phyloP scores from a whole-genome alignment of 2,329 filamentous ascomycete species.

The Colletotrichum spinosum region DNA sequence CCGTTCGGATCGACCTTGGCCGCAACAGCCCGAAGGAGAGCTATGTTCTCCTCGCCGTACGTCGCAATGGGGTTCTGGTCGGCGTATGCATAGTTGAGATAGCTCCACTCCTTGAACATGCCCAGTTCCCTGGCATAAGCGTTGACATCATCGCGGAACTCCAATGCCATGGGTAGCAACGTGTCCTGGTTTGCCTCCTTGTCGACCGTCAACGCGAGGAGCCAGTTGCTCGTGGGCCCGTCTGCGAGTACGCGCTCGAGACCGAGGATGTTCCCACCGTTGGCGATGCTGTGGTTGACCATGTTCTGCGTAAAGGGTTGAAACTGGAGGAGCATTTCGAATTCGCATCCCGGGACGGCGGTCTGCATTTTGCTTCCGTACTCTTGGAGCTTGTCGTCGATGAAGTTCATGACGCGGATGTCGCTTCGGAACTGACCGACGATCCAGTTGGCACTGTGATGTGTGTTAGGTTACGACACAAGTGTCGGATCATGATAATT shows the following conservation, averaged over 20 bases:
- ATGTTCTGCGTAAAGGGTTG: constrained; percentile 48
- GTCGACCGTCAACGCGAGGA: constrained; percentile 52
- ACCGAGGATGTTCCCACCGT: constrained; percentile 48
- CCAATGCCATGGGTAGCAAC: constrained; percentile 57
- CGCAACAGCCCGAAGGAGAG: constrained; percentile 44
- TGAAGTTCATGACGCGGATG: constrained; percentile 45
- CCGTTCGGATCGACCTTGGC: constrained; percentile 47
- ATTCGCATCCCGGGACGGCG: constrained; percentile 41
- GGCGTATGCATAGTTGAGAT: constrained; percentile 57
- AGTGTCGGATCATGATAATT: not conserved
- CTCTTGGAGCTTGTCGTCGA: constrained; percentile 45
- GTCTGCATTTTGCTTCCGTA: constrained; percentile 44
- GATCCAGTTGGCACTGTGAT: constrained; percentile 46
- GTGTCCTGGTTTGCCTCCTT: constrained; percentile 49
- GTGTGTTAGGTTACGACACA: not conserved
- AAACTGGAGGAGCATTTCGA: constrained; percentile 38
- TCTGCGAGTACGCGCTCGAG: constrained; percentile 49
- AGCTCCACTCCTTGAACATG: constrained; percentile 50
- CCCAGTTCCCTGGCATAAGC: constrained; percentile 43
- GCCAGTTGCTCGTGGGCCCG: constrained; percentile 50
- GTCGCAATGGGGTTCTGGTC: constrained; percentile 51
- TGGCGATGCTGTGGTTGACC: constrained; percentile 39
- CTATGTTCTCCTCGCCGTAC: constrained; percentile 52
- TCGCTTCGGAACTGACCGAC: constrained; percentile 45
- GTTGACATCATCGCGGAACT: constrained; percentile 70